A percentile compares a stretch with the other conserved stretches of the same genome.
Conservation (phyloP, 2,329 filamentous ascomycete genomes). For the Colletotrichum tropicale region DNA sequence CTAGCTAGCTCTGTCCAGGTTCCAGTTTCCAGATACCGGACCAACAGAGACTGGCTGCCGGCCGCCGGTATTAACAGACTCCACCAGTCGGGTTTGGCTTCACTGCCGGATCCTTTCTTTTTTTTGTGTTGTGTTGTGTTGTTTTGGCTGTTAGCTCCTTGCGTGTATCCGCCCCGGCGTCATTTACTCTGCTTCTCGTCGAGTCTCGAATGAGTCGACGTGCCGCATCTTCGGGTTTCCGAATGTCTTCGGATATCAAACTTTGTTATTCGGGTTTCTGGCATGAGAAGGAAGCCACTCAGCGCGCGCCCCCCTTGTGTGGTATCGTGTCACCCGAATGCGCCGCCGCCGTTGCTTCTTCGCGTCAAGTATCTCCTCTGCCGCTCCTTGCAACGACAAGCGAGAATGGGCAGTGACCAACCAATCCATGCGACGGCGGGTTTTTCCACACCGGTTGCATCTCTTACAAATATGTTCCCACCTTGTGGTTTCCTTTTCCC, state of each 20-base stretch:
- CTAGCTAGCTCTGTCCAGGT: background rate
- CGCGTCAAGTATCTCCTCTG: background rate
- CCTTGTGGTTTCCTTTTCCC: background rate
- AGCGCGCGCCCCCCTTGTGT: background rate
- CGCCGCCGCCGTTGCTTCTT: background rate
- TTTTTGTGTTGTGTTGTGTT: background rate
- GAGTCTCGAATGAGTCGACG: background rate
- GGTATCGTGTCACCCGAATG: background rate
- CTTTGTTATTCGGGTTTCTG: background rate
- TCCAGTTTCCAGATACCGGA: background rate
- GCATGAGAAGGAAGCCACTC: background rate
- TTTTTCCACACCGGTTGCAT: background rate
- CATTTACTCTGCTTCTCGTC: background rate
- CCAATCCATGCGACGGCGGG: background rate
- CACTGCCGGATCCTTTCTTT: constrained; percentile 1
- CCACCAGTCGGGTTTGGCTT: constrained; percentile 1
- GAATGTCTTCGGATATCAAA: background rate
- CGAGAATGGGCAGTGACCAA: background rate
- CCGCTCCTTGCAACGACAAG: background rate
- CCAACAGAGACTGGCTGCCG: constrained; percentile 10
- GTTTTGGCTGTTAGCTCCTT: background rate
- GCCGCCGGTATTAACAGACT: constrained; percentile 2
- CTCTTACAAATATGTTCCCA: background rate
- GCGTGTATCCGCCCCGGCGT: background rate
- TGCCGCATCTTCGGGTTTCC: background rate